These are phyloP conservation scores for Calonectria naviculata DNA, from an alignment of 2,329 filamentous ascomycete species.

Conservation along the genomic window DNA sequence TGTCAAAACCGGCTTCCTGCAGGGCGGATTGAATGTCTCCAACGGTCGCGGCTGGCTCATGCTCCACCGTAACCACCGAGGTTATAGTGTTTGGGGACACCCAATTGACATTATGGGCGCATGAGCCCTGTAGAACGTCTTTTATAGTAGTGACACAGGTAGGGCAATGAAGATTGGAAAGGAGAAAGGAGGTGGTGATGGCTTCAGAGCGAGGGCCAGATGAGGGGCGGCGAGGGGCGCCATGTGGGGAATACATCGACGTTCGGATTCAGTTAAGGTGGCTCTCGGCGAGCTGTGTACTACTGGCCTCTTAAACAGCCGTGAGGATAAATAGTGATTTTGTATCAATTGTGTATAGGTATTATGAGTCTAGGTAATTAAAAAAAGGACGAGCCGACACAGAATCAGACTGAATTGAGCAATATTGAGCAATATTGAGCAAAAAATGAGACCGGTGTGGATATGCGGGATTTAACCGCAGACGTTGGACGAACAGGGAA, in stretches of 20 bases:
- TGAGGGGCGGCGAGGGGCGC: background rate
- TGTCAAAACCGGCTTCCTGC: conserved; percentile 68
- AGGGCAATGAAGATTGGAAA: conserved; percentile 81
- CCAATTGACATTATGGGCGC: conserved; percentile 59
- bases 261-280: background rate
- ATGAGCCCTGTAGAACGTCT: conserved; percentile 62
- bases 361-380: too few relatives aligned
- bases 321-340: too few relatives aligned
- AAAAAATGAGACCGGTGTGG: background rate
- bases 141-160: conserved; percentile 78
- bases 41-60: conserved; percentile 56
- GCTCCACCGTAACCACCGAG: conserved; percentile 73
- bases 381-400: too few relatives aligned
- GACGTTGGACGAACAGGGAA: background rate
- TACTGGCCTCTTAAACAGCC: background rate
- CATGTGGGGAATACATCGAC: background rate
- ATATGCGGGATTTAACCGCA: background rate
- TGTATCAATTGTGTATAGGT: too few relatives aligned
- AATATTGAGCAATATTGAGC: too few relatives aligned
- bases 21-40: conserved; percentile 59
- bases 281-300: background rate
- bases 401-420: too few relatives aligned
- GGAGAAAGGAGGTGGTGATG: conserved; percentile 69
- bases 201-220: background rate
- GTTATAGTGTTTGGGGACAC: conserved; percentile 78